Evolutionary conservation across 768 basidiomycete species (phyloP).

Genomic region (Auriscalpium vulgare): DNA sequence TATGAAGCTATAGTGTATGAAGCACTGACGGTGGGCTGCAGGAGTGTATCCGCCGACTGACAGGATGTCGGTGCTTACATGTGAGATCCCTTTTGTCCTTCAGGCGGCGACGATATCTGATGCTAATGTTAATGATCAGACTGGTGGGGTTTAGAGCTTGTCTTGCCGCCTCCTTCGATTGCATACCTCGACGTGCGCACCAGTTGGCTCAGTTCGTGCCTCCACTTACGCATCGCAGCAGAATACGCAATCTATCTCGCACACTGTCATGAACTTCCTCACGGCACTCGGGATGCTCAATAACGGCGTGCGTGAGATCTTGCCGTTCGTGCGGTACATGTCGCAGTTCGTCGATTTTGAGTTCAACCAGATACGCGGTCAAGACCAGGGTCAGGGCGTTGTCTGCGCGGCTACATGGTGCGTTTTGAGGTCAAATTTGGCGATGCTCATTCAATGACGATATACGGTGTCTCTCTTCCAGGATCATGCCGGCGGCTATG

Average conservation of each 20-base stretch:
- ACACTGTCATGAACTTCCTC: slow-evolving; percentile 63
- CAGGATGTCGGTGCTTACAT: slow-evolving; percentile 71
- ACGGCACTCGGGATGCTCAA: slow-evolving; percentile 63
- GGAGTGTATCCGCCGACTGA: slow-evolving; percentile 68
- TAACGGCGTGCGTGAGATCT: slow-evolving; percentile 71
- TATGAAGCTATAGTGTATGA: background rate
- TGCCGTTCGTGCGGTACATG: slow-evolving; percentile 81
- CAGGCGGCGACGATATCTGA: too few relatives aligned
- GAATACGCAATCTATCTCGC: slow-evolving; percentile 53
- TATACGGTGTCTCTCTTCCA: slow-evolving; percentile 15
- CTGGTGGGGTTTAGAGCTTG: slow-evolving; percentile 86
- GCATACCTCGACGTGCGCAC: slow-evolving; percentile 45
- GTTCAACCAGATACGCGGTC: slow-evolving; percentile 52
- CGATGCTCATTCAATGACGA: background rate
- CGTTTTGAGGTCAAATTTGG: slow-evolving; percentile 8
- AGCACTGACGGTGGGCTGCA: slow-evolving; percentile 14
- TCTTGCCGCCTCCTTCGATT: slow-evolving; percentile 66
- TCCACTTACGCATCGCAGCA: slow-evolving; percentile 19
- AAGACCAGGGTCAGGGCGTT: slow-evolving; percentile 68
- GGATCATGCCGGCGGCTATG: slow-evolving; percentile 76
- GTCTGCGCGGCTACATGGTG: slow-evolving; percentile 89
- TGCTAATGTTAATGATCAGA: slow-evolving; percentile 32
- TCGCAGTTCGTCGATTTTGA: slow-evolving; percentile 74
- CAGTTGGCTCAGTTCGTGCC: background rate
- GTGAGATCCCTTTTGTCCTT: slow-evolving; percentile 33